Conservation (phyloP, 1,284 basidiomycete species). For the Tilletiaria anomala region DNA sequence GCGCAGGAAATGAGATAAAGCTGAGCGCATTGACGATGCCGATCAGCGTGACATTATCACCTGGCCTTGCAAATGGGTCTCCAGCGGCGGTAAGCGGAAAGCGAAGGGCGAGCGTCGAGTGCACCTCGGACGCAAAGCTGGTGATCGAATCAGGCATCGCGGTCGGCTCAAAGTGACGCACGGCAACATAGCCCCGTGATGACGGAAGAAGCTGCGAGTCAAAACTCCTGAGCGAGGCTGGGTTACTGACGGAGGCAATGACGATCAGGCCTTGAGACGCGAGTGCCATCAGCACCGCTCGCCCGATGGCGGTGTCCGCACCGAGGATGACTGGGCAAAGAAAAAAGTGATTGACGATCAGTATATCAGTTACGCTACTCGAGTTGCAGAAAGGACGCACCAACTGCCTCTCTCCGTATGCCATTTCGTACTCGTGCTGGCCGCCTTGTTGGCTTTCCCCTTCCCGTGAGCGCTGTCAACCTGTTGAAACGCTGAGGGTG, state of each 20-base stretch:
- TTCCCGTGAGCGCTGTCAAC: background rate
- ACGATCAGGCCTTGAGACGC: conserved; percentile 29
- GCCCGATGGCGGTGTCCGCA: conserved; percentile 34
- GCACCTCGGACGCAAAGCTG: conserved; percentile 19
- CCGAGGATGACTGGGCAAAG: conserved; percentile 35
- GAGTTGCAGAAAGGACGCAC: conserved; percentile 2
- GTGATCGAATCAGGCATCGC: conserved; percentile 11
- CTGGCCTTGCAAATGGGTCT: conserved; percentile 34
- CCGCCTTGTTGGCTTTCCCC: background rate
- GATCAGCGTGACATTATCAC: conserved; percentile 22
- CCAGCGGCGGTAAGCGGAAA: conserved; percentile 33
- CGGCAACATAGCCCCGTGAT: conserved; percentile 32
- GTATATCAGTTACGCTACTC: background rate
- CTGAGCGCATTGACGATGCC: conserved; percentile 31
- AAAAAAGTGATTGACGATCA: background rate
- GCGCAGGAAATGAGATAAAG: conserved; percentile 7
- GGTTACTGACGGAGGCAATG: conserved; percentile 22
- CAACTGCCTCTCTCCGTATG: conserved; percentile 20
- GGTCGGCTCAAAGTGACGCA: conserved; percentile 14
- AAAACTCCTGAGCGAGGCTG: conserved; percentile 16
- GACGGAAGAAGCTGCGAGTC: conserved; percentile 23
- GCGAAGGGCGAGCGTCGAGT: conserved; percentile 21
- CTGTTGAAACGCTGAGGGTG: background rate
- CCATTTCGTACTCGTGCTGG: conserved; percentile 7
- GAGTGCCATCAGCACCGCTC: conserved; percentile 20